Evolutionary conservation across 2,329 filamentous ascomycete species (phyloP), one percentile per base, ranked within the genome.

Genomic region (Bertia moriformis): DNA sequence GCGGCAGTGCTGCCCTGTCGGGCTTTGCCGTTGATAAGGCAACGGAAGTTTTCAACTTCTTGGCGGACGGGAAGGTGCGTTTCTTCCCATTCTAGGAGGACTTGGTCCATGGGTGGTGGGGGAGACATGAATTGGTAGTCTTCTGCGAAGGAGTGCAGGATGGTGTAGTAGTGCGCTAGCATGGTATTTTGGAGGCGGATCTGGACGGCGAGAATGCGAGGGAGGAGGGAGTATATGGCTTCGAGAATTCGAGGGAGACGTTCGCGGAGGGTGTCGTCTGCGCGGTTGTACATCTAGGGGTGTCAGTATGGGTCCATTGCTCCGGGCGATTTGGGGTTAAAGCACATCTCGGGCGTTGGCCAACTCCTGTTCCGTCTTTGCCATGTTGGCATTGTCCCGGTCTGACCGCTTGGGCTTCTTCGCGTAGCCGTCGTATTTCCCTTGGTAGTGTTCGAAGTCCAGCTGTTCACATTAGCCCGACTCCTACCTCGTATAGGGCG

Each of bases 401-500:
- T 83, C 71, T 3, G 73, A 77, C 41, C 77, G 73, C 27, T 72
- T 78, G 17, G 71, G 62, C 56, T 91, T 91, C 53, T 78, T 78
- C 47, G 76, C 66, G 30, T 78, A 68, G 48, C 73, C 75, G 50
- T 83, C 78, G 24, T 78, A 76, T 44, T 78, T 76, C 48, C 78
- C 73, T 55, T 84, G 77, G 47, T 78, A 78, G 48, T 82, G 74
- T 58, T 93, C 86, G 51, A 78, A 91, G 54, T 93, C 86, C 42
- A 88, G 55, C 39, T 35, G 15, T 14, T 7, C 10, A n/a, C n/a
- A n/a, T n/a, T n/a, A n/a, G n/a, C n/a, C n/a, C n/a, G n/a, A n/a
- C n/a, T n/a, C n/a, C n/a, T n/a, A 10, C 7, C 19, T 18, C 37
- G n/a, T 4, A 37, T 24, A 19, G 7, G 35, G 18, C 40, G 33